Base-by-base conservation (phyloP, 345 rosid species). In the Aurinia saxatilis region DNA sequence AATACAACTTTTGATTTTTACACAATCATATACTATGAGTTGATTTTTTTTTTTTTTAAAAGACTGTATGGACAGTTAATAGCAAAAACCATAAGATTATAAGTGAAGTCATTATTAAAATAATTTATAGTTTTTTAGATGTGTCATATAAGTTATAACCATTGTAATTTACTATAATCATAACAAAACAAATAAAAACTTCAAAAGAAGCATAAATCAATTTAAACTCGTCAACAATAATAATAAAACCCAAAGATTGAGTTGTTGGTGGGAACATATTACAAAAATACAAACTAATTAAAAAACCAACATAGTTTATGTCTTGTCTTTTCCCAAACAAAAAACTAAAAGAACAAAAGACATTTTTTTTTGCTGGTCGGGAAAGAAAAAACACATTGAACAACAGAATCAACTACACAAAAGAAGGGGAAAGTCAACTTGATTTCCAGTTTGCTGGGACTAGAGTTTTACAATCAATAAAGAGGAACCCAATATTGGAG, bases 371-470 rank as follows among this genome's bases (percentile, higher is more conserved):
- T n/a, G n/a, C n/a, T n/a, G n/a, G n/a, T n/a, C n/a, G n/a, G n/a
- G n/a, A n/a, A n/a, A n/a, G n/a, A 21, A 56, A 44, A 21, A 33
- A 29, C 1, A 52, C 55, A 57, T 63, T 30, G 31, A 70, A 62
- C 42, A 70, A 46, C 63, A 62, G 15, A 54, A 63, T 64, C 41
- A 34, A 57, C 60, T 64, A 56, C 69, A 64, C 46, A 56, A 49
- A 63, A 47, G 37, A 35, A 9, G 50, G 15, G 2, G 27, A 57
- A 49, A 70, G 70, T 47, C 47, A 63, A 48, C 14, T 18, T 33
- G 10, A 45, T 50, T 62, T 62, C 33, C 36, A 0, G 11, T 4
- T 70, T 47, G 50, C 33, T 21, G 1, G 59, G 65, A 57, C 40
- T 38, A 57, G n/a, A 42, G 48, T 35, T 50, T 50, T 50, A 50